Base-by-base conservation (phyloP, 805 yeast genomes). In the Starmera pachycereana region DNA sequence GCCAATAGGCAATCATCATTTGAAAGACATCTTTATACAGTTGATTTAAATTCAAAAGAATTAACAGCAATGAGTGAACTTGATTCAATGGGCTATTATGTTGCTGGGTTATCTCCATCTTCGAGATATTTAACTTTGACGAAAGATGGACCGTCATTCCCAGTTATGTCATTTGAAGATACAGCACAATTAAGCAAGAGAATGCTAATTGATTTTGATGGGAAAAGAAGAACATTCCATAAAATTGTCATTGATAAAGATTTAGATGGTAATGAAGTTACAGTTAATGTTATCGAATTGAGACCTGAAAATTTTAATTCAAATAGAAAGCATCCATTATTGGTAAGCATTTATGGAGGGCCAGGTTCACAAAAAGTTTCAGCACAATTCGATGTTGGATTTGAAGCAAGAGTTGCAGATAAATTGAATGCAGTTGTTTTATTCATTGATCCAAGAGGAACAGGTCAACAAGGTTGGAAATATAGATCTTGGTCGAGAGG, bases 391-490 rank as follows among this genome's bases (percentile, higher is more conserved):
- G 54, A 56, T 8, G 58, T 74, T 19, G 75, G 72, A 9, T 77
- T 81, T 47, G 80, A 78, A 46, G 81, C 79, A 37, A 65, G 74
- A 4, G 70, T 77, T 0, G 65, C 77, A 19, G 71, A 84, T 1
- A 63, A 69, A 2, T 51, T 80, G 35, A 73, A 78, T 50, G 75
- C 81, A 1, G 66, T 83, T 27, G 77, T 82, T 1, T 57, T 83
- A 38, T 69, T 75, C 35, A 73, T 84, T 35, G 95, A 84, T 49
- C 92, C 94, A 13, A 65, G 92, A 55, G 92, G 94, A 3, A 81
- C 92, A 0, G 87, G 84, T n/a, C 81, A 79, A 5, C 74, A 76
- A 51, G 86, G 84, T 4, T 82, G 92, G 90, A 60, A 59, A 19
- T 74, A 69, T 48, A 71, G 69, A 52, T 62, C 78, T 3, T 77